A percentile compares a stretch with the other conserved stretches of the same genome.
phyloP scores from a whole-genome alignment of 2,329 filamentous ascomycete species.

The Aspergillus sp. region DNA sequence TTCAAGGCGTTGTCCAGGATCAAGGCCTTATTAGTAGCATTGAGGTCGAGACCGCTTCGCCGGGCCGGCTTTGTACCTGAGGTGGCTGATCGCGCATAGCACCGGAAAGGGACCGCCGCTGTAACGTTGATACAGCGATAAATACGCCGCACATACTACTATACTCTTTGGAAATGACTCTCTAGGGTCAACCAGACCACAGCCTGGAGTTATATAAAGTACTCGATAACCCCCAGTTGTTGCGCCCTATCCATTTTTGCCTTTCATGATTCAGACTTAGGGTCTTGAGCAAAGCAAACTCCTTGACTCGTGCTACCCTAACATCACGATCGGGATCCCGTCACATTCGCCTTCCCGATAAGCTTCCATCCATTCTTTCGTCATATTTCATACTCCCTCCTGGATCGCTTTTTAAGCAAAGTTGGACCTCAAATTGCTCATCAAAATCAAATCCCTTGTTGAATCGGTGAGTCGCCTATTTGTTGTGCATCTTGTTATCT shows the following conservation, averaged over 20 bases:
- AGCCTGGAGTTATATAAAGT: conserved; percentile 10
- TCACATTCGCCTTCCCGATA: conserved; percentile 5
- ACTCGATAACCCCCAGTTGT: background rate
- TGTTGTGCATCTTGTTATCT: conserved; percentile 2
- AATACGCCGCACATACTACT: background rate
- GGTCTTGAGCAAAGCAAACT: background rate
- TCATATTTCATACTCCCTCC: background rate
- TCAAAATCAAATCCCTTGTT: conserved; percentile 2
- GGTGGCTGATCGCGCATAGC: conserved; percentile 29
- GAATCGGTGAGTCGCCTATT: background rate
- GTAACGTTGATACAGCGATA: background rate
- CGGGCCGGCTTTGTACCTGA: conserved; percentile 27
- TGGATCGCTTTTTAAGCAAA: background rate
- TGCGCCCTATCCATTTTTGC: background rate
- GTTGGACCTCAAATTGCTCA: background rate
- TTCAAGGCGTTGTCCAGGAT: conserved; percentile 4
- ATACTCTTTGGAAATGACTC: conserved; percentile 1
- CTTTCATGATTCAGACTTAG: background rate
- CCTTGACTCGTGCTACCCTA: background rate
- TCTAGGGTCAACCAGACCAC: background rate
- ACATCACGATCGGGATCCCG: background rate
- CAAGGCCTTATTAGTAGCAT: background rate
- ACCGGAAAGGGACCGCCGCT: conserved; percentile 13
- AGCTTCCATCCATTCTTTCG: conserved; percentile 5
- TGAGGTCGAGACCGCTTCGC: conserved; percentile 12